Conservation (phyloP, 345 rosid species). For the Populus simonii region DNA sequence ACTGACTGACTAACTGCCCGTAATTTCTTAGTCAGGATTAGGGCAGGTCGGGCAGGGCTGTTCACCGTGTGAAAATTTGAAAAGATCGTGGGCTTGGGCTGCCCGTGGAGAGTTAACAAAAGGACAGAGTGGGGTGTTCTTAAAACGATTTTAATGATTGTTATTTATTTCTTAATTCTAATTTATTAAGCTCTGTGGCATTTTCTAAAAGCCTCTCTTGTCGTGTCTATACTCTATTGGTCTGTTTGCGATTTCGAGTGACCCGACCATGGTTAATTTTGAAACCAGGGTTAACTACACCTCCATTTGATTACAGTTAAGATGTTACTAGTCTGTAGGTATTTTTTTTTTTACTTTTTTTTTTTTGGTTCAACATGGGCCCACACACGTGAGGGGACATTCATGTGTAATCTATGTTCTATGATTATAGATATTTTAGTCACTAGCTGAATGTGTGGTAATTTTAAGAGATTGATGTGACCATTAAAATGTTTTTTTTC, state of each 20-base stretch:
- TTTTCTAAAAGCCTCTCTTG: background rate
- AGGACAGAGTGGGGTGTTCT: constrained; percentile 20
- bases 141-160: background rate
- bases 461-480: no score
- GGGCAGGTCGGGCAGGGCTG: constrained; percentile 32
- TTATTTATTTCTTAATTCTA: background rate
- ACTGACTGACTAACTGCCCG: constrained; percentile 37
- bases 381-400: no score
- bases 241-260: background rate
- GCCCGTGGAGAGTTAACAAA: constrained; percentile 21
- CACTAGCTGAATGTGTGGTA: no score
- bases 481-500: no score
- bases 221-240: background rate
- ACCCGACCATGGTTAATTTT: background rate
- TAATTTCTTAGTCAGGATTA: constrained; percentile 30
- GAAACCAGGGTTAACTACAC: background rate
- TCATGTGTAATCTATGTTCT: no score
- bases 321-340: background rate
- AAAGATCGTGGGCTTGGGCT: constrained; percentile 22
- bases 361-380: no score
- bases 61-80: background rate
- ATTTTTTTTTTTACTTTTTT: no score
- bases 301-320: background rate
- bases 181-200: background rate
- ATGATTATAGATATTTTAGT: no score